These are phyloP conservation scores for Eucalyptus regnans DNA, from an alignment of 345 rosid species.

Conservation along the genomic window DNA sequence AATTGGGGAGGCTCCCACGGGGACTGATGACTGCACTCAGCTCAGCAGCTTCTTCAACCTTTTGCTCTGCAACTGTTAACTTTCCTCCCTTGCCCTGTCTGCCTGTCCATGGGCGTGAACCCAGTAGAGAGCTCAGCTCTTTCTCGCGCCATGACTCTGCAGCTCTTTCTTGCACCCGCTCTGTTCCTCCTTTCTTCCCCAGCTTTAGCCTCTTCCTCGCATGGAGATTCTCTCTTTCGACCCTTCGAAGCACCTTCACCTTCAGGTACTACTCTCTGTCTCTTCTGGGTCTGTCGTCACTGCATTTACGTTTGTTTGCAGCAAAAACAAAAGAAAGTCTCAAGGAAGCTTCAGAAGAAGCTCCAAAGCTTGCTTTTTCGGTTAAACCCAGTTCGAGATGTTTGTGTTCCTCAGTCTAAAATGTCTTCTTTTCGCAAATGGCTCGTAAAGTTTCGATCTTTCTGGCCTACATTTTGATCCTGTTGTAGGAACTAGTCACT, in stretches of 20 bases:
- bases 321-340: background rate
- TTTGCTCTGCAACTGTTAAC: background rate
- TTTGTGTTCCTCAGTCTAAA: background rate
- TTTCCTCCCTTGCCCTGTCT: background rate
- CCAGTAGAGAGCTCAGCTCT: background rate
- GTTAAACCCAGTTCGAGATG: background rate
- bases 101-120: background rate
- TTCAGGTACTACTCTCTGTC: slow-evolving; percentile 21
- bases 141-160: background rate
- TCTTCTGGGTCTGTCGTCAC: background rate
- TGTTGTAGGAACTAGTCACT: background rate
- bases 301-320: background rate
- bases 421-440: background rate
- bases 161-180: slow-evolving; percentile 1
- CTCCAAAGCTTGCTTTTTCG: background rate
- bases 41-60: background rate
- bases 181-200: slow-evolving; percentile 15
- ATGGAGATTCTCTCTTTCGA: slow-evolving; percentile 26
- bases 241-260: slow-evolving; percentile 26
- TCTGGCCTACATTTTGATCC: background rate
- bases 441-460: background rate
- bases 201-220: slow-evolving; percentile 13
- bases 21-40: background rate
- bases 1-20: background rate
- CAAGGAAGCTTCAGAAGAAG: background rate